Percentiles rank a stretch among this genome's conserved stretches.
Conservation (phyloP, 371 early-diverging fungal species). For the Rhizopus microsporus region DNA sequence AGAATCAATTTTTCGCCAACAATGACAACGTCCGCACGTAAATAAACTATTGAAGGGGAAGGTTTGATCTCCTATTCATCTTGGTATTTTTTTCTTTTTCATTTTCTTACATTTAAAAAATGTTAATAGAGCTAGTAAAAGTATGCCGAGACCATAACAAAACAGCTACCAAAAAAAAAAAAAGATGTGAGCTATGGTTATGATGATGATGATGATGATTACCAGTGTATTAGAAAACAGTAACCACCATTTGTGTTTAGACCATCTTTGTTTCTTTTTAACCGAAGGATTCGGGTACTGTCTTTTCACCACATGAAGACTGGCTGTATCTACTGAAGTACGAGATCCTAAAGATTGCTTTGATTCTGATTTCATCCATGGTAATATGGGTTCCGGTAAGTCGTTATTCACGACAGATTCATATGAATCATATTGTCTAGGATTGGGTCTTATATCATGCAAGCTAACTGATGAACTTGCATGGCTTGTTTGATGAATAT, state of each 20-base stretch:
- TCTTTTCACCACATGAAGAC: conserved; percentile 47
- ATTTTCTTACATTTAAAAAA: conserved; percentile 47
- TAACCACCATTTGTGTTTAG: conserved; percentile 54
- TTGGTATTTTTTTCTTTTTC: conserved; percentile 3
- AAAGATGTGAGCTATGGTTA: background rate
- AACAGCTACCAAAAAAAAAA: conserved; percentile 39
- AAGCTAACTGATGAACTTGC: conserved; percentile 16
- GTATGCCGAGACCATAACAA: conserved; percentile 42
- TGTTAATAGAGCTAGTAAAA: conserved; percentile 42
- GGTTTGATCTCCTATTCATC: background rate
- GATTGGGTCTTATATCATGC: conserved; percentile 6
- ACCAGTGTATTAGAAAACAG: conserved; percentile 56
- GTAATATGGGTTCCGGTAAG: conserved; percentile 46
- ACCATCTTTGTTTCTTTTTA: conserved; percentile 53
- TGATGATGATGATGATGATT: conserved; percentile 7
- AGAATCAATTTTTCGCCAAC: conserved; percentile 47
- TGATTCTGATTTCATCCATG: conserved; percentile 52
- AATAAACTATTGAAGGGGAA: conserved; percentile 32
- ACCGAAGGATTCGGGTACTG: conserved; percentile 27
- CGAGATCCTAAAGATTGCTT: conserved; percentile 34
- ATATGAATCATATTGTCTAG: background rate
- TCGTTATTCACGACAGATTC: conserved; percentile 8
- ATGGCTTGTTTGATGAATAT: conserved; percentile 14
- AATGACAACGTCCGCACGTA: conserved; percentile 47
- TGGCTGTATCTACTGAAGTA: conserved; percentile 29